A percentile compares a stretch with the other conserved stretches of the same genome.
These are phyloP conservation scores for Populus hybrid DNA, from an alignment of 441 rosid species.

Conservation along the genomic window DNA sequence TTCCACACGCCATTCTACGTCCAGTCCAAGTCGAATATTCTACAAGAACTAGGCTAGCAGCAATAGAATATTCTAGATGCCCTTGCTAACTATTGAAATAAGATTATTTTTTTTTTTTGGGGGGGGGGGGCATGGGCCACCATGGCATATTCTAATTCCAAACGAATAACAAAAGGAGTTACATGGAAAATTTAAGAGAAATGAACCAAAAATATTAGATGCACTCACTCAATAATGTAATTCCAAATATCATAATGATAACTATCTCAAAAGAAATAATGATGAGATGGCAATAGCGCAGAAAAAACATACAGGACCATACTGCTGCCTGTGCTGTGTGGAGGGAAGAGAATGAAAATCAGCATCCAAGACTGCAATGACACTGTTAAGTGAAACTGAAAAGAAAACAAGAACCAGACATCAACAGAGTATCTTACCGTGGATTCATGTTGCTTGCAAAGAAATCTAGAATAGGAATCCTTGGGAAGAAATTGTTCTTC, in stretches of 20 bases:
- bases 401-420: constrained; percentile 26
- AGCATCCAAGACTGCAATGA: constrained; percentile 98
- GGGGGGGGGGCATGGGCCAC: too few relatives aligned
- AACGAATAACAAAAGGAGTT: background rate
- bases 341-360: constrained; percentile 99
- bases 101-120: background rate
- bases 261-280: constrained; percentile 9
- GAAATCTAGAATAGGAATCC: background rate
- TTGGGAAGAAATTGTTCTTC: background rate
- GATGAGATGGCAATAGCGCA: constrained; percentile 23
- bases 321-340: constrained; percentile 86
- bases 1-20: background rate
- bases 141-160: background rate
- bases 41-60: background rate
- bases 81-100: background rate
- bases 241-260: background rate
- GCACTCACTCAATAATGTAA: background rate
- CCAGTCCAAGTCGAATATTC: constrained; percentile 7
- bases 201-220: background rate
- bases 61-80: background rate
- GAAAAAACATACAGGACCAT: constrained; percentile 90
- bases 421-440: background rate
- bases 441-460: background rate
- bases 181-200: background rate
- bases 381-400: constrained; percentile 93